Conservation (phyloP, 2,329 filamentous ascomycete genomes). For the Xylariaceae sp. region DNA sequence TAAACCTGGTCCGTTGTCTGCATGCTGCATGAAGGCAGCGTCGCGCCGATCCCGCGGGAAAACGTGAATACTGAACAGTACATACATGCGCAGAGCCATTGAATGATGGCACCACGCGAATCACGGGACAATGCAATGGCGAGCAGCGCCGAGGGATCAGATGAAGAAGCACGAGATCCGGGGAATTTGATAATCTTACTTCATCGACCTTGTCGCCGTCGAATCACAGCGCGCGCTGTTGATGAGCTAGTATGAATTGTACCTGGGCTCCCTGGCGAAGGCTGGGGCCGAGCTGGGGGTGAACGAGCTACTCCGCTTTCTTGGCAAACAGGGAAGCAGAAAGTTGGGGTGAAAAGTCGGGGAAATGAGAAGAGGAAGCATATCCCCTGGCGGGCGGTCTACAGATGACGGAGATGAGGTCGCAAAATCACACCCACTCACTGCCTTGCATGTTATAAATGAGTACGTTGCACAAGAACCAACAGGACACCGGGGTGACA, state of each 20-base stretch:
- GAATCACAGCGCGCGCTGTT: neutral
- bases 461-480: no score
- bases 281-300: constrained; percentile 7
- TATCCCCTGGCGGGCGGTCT: no score
- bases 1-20: no score
- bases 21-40: no score
- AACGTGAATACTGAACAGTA: no score
- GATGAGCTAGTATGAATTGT: neutral
- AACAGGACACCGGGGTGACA: no score
- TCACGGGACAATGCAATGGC: constrained; percentile 10
- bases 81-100: no score
- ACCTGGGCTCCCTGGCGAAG: constrained; percentile 4
- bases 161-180: constrained; percentile 14
- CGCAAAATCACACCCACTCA: no score
- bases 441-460: no score
- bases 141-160: constrained; percentile 1
- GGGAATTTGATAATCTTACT: constrained; percentile 25
- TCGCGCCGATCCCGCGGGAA: no score
- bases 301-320: constrained; percentile 29
- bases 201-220: constrained; percentile 20
- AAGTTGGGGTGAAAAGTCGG: constrained; percentile 27
- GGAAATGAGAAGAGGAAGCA: constrained; percentile 8
- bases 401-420: no score
- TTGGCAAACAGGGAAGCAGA: constrained; percentile 19
- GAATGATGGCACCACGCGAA: constrained; percentile 4